Conservation (phyloP, 805 yeast genomes). For the Teunomyces stri region DNA sequence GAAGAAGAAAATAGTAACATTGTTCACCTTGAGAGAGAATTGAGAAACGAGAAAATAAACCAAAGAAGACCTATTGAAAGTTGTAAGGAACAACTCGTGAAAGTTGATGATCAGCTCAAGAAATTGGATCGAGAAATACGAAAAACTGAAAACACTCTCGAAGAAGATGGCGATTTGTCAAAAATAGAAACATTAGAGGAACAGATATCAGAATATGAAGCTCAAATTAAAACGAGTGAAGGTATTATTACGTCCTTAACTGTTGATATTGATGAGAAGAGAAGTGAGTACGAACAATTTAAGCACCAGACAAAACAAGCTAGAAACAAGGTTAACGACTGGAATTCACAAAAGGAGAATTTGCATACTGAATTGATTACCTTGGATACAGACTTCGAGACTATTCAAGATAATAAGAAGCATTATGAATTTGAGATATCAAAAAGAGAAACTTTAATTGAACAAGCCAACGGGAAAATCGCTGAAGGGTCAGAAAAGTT, state of each 20-base stretch:
- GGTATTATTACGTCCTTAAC: constrained; percentile 28
- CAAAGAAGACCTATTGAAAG: constrained; percentile 8
- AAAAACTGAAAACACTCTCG: constrained; percentile 36
- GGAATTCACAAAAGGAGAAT: constrained; percentile 7
- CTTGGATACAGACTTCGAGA: constrained; percentile 14
- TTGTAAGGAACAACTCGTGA: constrained; percentile 8
- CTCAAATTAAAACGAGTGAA: constrained; percentile 24
- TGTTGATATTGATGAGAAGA: constrained; percentile 17
- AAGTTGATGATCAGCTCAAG: constrained; percentile 2
- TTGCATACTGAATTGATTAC: constrained; percentile 13
- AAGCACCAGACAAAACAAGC: constrained; percentile 11
- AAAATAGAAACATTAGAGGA: constrained; percentile 36
- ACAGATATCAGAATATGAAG: constrained; percentile 28
- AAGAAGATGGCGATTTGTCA: constrained; percentile 45
- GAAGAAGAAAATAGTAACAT: constrained; percentile 7
- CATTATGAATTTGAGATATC: constrained; percentile 12
- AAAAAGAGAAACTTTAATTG: constrained; percentile 10
- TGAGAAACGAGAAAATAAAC: constrained; percentile 7
- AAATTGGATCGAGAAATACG: constrained; percentile 13
- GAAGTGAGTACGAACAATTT: constrained; percentile 5
- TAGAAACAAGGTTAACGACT: constrained; percentile 5
- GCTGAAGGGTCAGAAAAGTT: constrained; percentile 11
- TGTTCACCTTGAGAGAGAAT: constrained; percentile 5
- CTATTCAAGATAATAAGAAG: constrained; percentile 10
- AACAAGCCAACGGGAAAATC: constrained; percentile 8